Base-by-base conservation (phyloP, 2,329 filamentous ascomycete species). In the Colletotrichum kahawae region DNA sequence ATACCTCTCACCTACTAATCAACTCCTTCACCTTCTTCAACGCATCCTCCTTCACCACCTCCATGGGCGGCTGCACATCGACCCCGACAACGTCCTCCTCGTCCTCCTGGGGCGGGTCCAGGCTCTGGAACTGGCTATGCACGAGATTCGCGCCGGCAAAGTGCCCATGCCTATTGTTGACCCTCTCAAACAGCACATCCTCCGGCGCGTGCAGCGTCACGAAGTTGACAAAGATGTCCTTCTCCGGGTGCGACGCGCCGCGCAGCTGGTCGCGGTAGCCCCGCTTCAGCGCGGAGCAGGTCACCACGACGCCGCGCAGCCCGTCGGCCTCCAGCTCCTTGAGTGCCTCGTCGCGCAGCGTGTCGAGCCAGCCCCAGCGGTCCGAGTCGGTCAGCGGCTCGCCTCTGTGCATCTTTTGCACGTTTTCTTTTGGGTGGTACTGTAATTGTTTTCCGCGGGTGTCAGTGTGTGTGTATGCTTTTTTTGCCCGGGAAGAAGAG, bases 61-160 rank as follows among this genome's bases (percentile, higher is more conserved):
- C 77, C 79, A 84, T 24, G 71, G 85, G 78, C 77, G 83, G 77
- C 81, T 86, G 83, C 43, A 88, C 88, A 79, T 91, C 85, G 18
- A 92, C 86, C 4, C 83, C 86, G 5, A 92, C 82, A 16, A 90
- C 89, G 82, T 92, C 91, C 48, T 78, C 80, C 75, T 92, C 90
- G 24, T 90, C 87, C 71, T 85, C 84, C 51, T 85, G 86, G 0
- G 94, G 93, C 79, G 91, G 88, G 81, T 96, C 93, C 27, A 95
- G 85, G 36, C 87, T 90, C 73, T 89, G 87, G 77, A 95, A 90
- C 83, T 95, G 94, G 78, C 92, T 94, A 76, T 90, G 88, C 13
- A 96, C 93, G 92, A 95, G 94, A 60, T 88, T 88, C 63, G 92
- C 90, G 82, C 94, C 94, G 90, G 95, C 95, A 81, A 93, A 96